Conservation (phyloP, 208 protist genomes). For the Trypanosomatidae sp. region DNA sequence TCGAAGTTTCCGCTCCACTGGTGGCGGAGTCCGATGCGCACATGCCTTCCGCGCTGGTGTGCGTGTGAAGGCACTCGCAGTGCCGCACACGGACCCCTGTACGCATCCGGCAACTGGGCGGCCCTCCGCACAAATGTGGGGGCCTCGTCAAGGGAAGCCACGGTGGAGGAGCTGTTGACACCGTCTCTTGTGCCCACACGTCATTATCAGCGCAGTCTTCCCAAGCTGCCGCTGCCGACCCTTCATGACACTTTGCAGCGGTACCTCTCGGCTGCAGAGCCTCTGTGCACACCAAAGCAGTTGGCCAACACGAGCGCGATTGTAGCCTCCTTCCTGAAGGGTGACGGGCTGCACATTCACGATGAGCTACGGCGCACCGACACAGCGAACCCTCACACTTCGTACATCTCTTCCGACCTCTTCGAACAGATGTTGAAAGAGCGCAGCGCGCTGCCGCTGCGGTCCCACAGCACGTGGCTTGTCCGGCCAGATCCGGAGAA, state of each 20-base stretch:
- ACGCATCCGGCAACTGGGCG: slow-evolving; percentile 34
- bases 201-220: slow-evolving; percentile 84
- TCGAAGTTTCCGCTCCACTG: not conserved
- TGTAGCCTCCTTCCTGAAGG: slow-evolving; percentile 48
- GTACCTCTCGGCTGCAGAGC: slow-evolving; percentile 55
- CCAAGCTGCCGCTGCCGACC: slow-evolving; percentile 70
- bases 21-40: slow-evolving; percentile 3
- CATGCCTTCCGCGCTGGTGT: slow-evolving; percentile 11
- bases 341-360: slow-evolving; percentile 58
- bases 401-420: slow-evolving; percentile 82
- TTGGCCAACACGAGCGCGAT: slow-evolving; percentile 36
- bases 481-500: slow-evolving; percentile 54
- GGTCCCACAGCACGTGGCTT: slow-evolving; percentile 53
- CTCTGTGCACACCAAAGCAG: slow-evolving; percentile 56
- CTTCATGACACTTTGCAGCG: slow-evolving; percentile 47
- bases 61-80: not conserved
- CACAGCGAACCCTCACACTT: slow-evolving; percentile 84
- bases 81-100: not conserved
- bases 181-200: slow-evolving; percentile 58
- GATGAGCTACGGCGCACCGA: slow-evolving; percentile 73
- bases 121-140: slow-evolving; percentile 19
- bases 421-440: slow-evolving; percentile 65
- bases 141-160: slow-evolving; percentile 8
- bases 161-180: slow-evolving; percentile 15
- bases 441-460: slow-evolving; percentile 66